Percentiles rank a stretch among this genome's conserved stretches.
phyloP scores from a whole-genome alignment of 345 rosid species.

The Microcos paniculata region DNA sequence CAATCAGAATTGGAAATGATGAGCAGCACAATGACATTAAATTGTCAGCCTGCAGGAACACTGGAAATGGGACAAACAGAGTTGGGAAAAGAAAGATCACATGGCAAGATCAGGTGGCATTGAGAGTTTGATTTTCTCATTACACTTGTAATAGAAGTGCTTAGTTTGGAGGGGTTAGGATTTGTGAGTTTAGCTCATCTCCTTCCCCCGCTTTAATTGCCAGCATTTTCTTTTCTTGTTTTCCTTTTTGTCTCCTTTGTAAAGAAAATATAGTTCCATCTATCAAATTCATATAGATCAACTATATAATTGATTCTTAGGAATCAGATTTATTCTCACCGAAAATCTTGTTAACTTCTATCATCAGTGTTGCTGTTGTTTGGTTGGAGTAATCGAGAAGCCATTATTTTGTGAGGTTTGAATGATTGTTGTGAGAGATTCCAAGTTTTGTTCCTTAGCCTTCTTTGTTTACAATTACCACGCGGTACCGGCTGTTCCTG shows the following conservation, averaged over 20 bases:
- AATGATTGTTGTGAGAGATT: slow-evolving; percentile 8
- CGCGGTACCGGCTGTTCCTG: neutral
- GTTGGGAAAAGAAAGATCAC: slow-evolving; percentile 85
- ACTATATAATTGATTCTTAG: slow-evolving; percentile 13
- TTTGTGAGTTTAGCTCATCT: neutral
- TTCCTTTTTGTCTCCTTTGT: slow-evolving; percentile 12
- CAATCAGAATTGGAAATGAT: slow-evolving; percentile 36
- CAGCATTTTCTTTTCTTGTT: neutral
- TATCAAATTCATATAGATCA: slow-evolving; percentile 20
- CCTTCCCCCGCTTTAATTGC: neutral
- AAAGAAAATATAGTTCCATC: slow-evolving; percentile 28
- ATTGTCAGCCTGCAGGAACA: slow-evolving; percentile 56
- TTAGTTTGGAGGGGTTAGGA: slow-evolving; percentile 20
- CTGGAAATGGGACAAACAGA: slow-evolving; percentile 49
- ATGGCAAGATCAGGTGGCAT: slow-evolving; percentile 94
- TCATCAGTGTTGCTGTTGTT: neutral
- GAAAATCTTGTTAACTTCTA: neutral
- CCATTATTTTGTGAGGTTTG: neutral
- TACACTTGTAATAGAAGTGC: slow-evolving; percentile 18
- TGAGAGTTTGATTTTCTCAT: slow-evolving; percentile 51
- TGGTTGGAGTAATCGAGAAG: slow-evolving; percentile 16
- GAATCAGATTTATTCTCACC: neutral
- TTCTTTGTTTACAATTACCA: neutral
- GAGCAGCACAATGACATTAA: slow-evolving; percentile 53
- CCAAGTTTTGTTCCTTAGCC: slow-evolving; percentile 15